Evolutionary conservation across 805 yeast genomes (phyloP), one percentile per base, ranked within the genome.

Genomic region (Yamadazyma nakazawae): DNA sequence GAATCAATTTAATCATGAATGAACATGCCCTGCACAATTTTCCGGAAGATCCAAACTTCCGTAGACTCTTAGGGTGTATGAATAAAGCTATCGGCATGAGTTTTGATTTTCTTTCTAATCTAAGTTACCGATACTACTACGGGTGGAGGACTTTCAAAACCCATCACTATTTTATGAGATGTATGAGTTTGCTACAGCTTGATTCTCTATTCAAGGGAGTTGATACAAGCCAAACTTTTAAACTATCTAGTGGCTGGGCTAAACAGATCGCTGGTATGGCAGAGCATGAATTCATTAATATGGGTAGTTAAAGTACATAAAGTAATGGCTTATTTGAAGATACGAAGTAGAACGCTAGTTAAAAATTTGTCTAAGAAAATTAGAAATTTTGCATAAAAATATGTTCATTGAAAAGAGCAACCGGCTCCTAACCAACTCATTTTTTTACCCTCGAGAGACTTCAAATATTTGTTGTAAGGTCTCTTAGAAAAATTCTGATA

Each of bases 111-210:
- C 37, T 43, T 21, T 21, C 37, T 2, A 36, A 43, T 21, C 25
- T 43, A 6, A 43, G 46, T 21, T n/a, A 43, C 24, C 38, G 46
- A 31, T 43, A 43, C 16, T 43, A 43, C 25, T 43, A 43, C 16
- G 46, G 41, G 10, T 43, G 46, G 46, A 43, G 46, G 24, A 37
- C 34, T 3, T 43, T 37, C 31, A 43, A 43, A 37, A 37, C 46
- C 31, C 46, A 43, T 12, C 25, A 43, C 34, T 43, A 43, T 31
- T 43, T 37, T 19, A 18, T 43, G 37, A 36, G 46, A 21, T 43
- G 46, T 30, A 21, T 43, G 16, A 43, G 35, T 31, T 43, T 43
- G 17, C 37, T 43, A 11, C 34, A 17, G 21, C 41, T 37, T 5
- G 40, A 28, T 12, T 26, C 40, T 5, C n/a, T 42, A 10, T 42